phyloP scores from a whole-genome alignment of 345 rosid genomes.

The Populus euphratica region DNA sequence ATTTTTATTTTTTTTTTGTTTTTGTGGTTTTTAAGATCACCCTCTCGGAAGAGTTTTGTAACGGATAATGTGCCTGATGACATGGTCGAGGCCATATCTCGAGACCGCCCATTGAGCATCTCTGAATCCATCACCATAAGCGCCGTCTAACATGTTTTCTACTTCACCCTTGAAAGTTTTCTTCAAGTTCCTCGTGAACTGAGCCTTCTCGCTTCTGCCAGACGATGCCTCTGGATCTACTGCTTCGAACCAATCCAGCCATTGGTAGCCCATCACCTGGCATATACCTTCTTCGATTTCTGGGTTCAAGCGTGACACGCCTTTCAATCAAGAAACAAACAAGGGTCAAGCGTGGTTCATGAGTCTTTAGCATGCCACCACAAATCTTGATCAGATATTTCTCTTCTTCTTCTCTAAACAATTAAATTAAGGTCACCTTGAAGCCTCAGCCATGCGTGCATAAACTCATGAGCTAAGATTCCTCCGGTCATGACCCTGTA shows the following conservation, averaged over 20 bases:
- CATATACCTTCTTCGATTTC: constrained; percentile 9
- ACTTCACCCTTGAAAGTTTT: background rate
- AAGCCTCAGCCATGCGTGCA: constrained; percentile 9
- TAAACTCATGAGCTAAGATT: constrained; percentile 13
- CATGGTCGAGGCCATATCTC: background rate
- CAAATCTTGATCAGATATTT: too few relatives aligned
- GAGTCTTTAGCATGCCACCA: too few relatives aligned
- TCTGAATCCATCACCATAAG: constrained; percentile 17
- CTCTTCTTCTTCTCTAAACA: background rate
- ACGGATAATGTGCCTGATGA: background rate
- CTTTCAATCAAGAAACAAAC: background rate
- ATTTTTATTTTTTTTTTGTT: too few relatives aligned
- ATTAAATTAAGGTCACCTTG: background rate
- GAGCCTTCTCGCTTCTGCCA: background rate
- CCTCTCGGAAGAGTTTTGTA: background rate
- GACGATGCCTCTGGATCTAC: background rate
- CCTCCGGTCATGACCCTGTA: constrained; percentile 2
- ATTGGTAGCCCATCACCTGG: constrained; percentile 8
- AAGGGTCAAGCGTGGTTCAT: background rate
- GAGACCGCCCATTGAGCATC: constrained; percentile 1
- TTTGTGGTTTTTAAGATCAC: too few relatives aligned
- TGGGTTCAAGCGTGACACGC: background rate
- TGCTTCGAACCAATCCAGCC: constrained; percentile 9
- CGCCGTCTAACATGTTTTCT: background rate
- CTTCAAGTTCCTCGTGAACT: background rate